A percentile compares a stretch with the other conserved stretches of the same genome.
phyloP scores from a whole-genome alignment of 2,329 filamentous ascomycete species.

The Conoideocrella luteorostrata region DNA sequence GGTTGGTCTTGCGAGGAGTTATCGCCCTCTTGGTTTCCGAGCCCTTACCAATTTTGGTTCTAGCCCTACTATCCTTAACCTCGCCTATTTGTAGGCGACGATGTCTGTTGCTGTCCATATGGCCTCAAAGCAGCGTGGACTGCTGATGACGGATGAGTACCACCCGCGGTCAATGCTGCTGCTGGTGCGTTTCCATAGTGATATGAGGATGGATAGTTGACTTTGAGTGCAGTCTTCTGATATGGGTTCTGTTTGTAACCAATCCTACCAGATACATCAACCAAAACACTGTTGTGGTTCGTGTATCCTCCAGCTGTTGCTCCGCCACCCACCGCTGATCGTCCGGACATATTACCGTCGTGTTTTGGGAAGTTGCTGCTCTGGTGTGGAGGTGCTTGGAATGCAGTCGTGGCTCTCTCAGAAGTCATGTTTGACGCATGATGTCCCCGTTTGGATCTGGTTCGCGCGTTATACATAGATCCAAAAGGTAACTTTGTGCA shows the following conservation, averaged over 20 bases:
- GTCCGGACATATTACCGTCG: background rate
- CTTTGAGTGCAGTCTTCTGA: conserved; percentile 11
- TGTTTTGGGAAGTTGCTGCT: conserved; percentile 3
- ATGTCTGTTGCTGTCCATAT: no score
- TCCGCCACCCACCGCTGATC: background rate
- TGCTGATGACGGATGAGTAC: no score
- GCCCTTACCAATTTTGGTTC: conserved; percentile 3
- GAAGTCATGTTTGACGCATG: background rate
- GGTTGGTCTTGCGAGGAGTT: background rate
- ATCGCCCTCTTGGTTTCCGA: background rate
- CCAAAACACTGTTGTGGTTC: conserved; percentile 11
- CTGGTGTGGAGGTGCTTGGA: conserved; percentile 6
- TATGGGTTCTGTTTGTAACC: conserved; percentile 28
- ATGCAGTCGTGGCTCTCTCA: conserved; percentile 6
- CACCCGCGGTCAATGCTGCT: no score
- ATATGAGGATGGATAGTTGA: background rate
- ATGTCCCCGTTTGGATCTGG: conserved; percentile 29
- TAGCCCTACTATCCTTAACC: no score
- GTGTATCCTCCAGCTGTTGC: conserved; percentile 3
- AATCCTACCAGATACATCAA: conserved; percentile 13
- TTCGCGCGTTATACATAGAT: conserved; percentile 17
- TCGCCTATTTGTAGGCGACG: no score
- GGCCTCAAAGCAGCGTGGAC: no score
- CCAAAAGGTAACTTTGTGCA: conserved; percentile 24
- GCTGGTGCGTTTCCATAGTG: background rate